Base-by-base conservation (phyloP, 2,329 filamentous ascomycete genomes). In the Sclerotinia spermophila region DNA sequence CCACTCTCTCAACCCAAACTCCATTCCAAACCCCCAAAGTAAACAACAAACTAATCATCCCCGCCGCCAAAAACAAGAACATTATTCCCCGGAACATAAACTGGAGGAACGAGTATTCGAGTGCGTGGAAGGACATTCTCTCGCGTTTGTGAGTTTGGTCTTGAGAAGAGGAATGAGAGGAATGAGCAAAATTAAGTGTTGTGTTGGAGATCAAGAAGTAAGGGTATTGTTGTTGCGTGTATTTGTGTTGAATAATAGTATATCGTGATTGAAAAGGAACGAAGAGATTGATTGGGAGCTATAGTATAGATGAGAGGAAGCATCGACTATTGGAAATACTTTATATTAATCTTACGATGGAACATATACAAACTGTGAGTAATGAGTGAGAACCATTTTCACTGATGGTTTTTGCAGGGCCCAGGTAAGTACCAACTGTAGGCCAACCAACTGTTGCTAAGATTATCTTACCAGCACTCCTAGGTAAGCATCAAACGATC, bases 131-230 rank as follows among this genome's bases (percentile, higher is more conserved):
- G 3, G n/a, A 30, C 27, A 53, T 53, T 53, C 17, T 3, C 5
- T 30, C 5, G 51, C 13, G 2, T 30, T 17, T 8, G 27, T 19
- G 0, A 13, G 13, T 0, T 27, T 1, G n/a, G 15, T 30, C 15
- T 17, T 17, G 51, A 30, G 27, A 27, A 11, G n/a, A 17, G n/a
- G n/a, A 1, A 5, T 45, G 44, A 5, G 19, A 45, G 7, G 8
- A 24, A 24, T 24, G 8, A n/a, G n/a, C 8, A 24, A 24, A 24
- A 45, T 0, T 11, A 7, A 24, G 5, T 24, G 3, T 45, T 8
- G 8, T n/a, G n/a, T n/a, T n/a, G 4, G 24, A 2, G 24, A 48
- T 48, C 13, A n/a, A 11, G 13, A 4, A 5, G 19, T 45, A 15
- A 13, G 45, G 0, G 24, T 48, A 48, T n/a, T 13, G 2, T 1